Conservation (phyloP, 2,329 filamentous ascomycete species). For the Fusarium hostae region DNA sequence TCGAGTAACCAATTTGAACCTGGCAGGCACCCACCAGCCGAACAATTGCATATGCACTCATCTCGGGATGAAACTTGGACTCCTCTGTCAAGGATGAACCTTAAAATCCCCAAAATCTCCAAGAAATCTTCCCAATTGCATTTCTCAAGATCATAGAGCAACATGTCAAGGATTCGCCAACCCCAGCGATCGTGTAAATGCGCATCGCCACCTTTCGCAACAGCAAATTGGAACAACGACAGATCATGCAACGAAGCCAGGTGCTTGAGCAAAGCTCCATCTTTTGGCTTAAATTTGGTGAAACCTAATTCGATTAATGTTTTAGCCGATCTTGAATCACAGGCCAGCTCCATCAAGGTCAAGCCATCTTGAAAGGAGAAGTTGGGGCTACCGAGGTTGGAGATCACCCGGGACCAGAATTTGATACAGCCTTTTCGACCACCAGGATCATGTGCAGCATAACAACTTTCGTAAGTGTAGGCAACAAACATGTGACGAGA, state of each 20-base stretch:
- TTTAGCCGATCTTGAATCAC: background rate
- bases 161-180: background rate
- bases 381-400: background rate
- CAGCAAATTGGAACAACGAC: background rate
- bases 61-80: background rate
- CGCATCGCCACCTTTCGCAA: background rate
- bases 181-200: background rate
- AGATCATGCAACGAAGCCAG: background rate
- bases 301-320: background rate
- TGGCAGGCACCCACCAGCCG: background rate
- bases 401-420: background rate
- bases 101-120: background rate
- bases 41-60: background rate
- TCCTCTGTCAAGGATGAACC: background rate
- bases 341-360: background rate
- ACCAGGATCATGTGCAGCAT: background rate
- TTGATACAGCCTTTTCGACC: background rate
- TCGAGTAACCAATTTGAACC: no score
- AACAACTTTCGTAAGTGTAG: no score
- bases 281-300: rapidly evolving
- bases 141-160: background rate
- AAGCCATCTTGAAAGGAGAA: background rate
- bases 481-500: no score
- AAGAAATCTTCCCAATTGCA: rapidly evolving
- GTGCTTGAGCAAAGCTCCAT: background rate